Percentiles rank a stretch among this genome's conserved stretches.
Evolutionary conservation across 2,329 filamentous ascomycete species (phyloP).

Genomic region (Fusarium siculi): DNA sequence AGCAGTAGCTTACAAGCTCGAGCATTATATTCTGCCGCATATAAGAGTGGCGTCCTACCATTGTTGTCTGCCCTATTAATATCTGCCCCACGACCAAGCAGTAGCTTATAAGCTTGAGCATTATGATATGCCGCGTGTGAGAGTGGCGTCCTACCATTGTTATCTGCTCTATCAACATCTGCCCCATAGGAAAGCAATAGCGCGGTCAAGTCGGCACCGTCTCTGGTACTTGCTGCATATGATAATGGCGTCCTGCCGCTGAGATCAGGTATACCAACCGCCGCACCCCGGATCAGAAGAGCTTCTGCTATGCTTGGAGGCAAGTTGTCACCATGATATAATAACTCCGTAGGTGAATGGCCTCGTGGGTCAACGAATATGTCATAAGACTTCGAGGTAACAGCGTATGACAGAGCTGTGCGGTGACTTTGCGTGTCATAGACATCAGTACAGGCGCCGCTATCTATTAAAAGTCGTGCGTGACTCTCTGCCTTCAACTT

Average conservation of each 20-base stretch:
- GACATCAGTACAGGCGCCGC: fast-evolving
- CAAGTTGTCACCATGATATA: fast-evolving
- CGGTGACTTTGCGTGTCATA: fast-evolving
- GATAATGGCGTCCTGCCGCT: background rate
- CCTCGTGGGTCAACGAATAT: fast-evolving
- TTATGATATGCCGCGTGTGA: too few relatives aligned
- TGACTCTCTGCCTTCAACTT: fast-evolving
- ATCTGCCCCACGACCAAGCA: background rate
- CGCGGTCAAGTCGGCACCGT: too few relatives aligned
- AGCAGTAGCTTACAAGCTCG: too few relatives aligned
- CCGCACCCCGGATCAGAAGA: background rate
- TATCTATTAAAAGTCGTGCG: background rate
- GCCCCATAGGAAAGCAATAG: background rate
- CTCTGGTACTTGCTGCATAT: background rate
- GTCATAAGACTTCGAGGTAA: fast-evolving
- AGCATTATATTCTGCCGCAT: too few relatives aligned
- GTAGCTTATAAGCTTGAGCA: too few relatives aligned
- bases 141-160: too few relatives aligned
- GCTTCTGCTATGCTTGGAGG: fast-evolving
- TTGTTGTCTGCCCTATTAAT: too few relatives aligned
- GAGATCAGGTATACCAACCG: background rate
- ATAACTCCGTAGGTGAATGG: fast-evolving
- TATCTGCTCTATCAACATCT: too few relatives aligned
- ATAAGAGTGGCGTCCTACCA: too few relatives aligned
- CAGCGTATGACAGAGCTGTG: background rate